These are phyloP conservation scores for Stachybotrys elegans DNA, from an alignment of 2,329 filamentous ascomycete species.

Conservation along the genomic window DNA sequence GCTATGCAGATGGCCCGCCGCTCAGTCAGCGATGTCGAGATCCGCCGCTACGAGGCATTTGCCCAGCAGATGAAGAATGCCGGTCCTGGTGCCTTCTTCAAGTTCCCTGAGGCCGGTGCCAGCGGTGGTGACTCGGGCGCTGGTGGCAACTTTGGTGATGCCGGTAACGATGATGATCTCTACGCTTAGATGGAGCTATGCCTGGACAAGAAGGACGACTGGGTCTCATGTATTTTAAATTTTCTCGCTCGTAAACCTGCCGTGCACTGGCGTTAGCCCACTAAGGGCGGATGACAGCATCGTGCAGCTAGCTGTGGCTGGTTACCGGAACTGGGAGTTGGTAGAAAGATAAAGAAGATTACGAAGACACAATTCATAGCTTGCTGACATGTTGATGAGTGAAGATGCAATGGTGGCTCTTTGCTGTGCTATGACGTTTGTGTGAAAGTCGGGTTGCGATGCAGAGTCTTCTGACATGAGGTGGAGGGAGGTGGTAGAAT, in stretches of 20 bases:
- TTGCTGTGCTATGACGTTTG: too few species aligned
- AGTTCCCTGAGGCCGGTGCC: conserved; percentile 73
- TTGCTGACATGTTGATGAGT: too few species aligned
- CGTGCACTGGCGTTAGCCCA: conserved; percentile 13
- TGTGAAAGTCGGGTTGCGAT: too few species aligned
- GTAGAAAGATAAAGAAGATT: conserved; percentile 26
- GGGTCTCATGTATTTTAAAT: conserved; percentile 44
- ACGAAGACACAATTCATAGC: conserved; percentile 13
- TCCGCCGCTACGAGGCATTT: conserved; percentile 96
- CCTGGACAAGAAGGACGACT: not conserved
- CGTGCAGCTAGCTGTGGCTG: conserved; percentile 18
- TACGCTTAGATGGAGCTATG: conserved; percentile 63
- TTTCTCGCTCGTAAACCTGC: conserved; percentile 30
- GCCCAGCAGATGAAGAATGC: conserved; percentile 99
- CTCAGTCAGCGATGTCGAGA: conserved; percentile 95
- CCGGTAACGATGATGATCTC: conserved; percentile 91
- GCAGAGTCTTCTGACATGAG: too few species aligned
- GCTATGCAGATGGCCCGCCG: conserved; percentile 92
- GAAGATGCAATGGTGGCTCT: too few species aligned
- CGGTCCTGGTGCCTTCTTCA: conserved; percentile 94
- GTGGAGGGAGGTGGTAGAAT: too few species aligned
- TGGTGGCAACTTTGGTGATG: conserved; percentile 69
- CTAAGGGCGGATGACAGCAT: conserved; percentile 9
- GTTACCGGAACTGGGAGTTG: conserved; percentile 27
- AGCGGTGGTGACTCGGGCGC: conserved; percentile 60